phyloP scores from a whole-genome alignment of 2,329 filamentous ascomycete genomes.

The Xylariaceae sp. region DNA sequence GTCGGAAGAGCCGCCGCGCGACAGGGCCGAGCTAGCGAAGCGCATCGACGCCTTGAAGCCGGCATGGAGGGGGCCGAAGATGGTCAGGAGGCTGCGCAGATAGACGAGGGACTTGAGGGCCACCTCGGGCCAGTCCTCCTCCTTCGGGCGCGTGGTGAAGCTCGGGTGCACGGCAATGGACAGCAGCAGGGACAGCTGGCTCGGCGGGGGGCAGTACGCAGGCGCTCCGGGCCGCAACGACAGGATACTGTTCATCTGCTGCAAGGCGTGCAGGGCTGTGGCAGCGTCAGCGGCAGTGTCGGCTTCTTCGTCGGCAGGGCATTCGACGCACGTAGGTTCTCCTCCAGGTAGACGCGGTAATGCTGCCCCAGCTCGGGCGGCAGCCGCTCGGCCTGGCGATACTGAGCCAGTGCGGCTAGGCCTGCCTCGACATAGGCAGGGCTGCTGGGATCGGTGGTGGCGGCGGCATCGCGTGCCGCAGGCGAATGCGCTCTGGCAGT shows the following conservation, averaged over 20 bases:
- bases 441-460: neutral
- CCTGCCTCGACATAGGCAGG: neutral
- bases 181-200: slow-evolving; percentile 68
- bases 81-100: slow-evolving; percentile 56
- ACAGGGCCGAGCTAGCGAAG: slow-evolving; percentile 40
- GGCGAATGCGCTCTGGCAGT: neutral
- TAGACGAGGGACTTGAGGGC: slow-evolving; percentile 62
- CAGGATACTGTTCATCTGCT: slow-evolving; percentile 58
- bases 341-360: slow-evolving; percentile 66
- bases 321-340: slow-evolving; percentile 53
- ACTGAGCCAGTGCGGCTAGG: slow-evolving; percentile 24
- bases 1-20: slow-evolving; percentile 25
- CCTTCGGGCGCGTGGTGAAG: slow-evolving; percentile 65
- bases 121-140: slow-evolving; percentile 52
- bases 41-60: slow-evolving; percentile 63
- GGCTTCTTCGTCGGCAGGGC: neutral
- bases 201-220: slow-evolving; percentile 59
- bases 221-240: slow-evolving; percentile 39
- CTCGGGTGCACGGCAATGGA: slow-evolving; percentile 77
- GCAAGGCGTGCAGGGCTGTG: slow-evolving; percentile 48
- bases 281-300: slow-evolving; percentile 4
- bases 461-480: neutral
- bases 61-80: slow-evolving; percentile 64
- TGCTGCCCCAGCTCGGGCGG: slow-evolving; percentile 59
- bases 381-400: slow-evolving; percentile 47